A percentile compares a stretch with the other conserved stretches of the same genome.
phyloP scores from a whole-genome alignment of 2,329 filamentous ascomycete species.

The Talaromyces marneffei region DNA sequence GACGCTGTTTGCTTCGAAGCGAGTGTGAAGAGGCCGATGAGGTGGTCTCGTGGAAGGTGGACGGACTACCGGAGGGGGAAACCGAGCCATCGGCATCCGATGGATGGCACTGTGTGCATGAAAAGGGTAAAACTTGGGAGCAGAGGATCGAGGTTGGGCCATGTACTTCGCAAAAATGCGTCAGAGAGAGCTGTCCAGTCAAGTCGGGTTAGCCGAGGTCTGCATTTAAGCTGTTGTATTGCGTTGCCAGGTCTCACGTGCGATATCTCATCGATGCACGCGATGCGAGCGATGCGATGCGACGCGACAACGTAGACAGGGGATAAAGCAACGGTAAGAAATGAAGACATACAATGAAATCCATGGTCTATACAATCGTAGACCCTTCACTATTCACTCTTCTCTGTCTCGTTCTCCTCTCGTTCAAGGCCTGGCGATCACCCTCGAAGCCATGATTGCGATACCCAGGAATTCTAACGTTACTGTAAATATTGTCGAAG shows the following conservation, averaged over 20 bases:
- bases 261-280: background rate
- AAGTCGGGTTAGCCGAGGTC: background rate
- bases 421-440: slow-evolving; percentile 6
- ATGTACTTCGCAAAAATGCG: slow-evolving; percentile 59
- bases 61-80: slow-evolving; percentile 39
- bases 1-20: slow-evolving; percentile 10
- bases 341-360: slow-evolving; percentile 38
- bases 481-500: background rate
- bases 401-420: background rate
- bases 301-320: background rate
- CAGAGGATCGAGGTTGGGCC: slow-evolving; percentile 58
- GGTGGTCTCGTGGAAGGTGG: slow-evolving; percentile 26
- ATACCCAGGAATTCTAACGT: background rate
- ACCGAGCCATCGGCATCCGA: slow-evolving; percentile 27
- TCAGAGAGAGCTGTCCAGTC: slow-evolving; percentile 52
- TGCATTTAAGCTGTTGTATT: background rate
- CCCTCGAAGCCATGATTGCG: background rate
- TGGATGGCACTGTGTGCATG: slow-evolving; percentile 49
- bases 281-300: too few species aligned
- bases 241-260: background rate
- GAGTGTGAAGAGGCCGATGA: slow-evolving; percentile 17
- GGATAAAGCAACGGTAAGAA: slow-evolving; percentile 6
- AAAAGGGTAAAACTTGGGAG: slow-evolving; percentile 52
- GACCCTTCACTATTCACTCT: background rate
- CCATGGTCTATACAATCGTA: slow-evolving; percentile 26